Base-by-base conservation (phyloP, 345 rosid genomes). In the Brassica incana region DNA sequence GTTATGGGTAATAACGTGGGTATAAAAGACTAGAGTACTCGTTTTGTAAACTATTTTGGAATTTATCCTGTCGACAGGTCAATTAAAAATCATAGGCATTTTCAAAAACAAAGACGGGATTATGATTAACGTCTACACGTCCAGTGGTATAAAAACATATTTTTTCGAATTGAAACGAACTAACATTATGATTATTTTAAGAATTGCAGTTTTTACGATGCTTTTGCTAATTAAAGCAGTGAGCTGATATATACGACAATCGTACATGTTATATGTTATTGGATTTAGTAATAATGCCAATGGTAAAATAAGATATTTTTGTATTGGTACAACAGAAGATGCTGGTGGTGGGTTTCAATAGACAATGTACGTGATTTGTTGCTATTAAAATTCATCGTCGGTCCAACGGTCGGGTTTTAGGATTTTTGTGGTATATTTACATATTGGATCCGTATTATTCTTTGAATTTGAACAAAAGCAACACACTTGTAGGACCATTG, bases 401-500 rank as follows among this genome's bases (percentile, higher is more conserved):
- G 65, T 63, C 66, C 67, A 78, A 65, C 72, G 77, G 81, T 78
- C 77, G 76, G 25, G 27, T 33, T 77, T 70, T 70, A 9, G 40
- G 2, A 25, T 50, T n/a, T 70, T 5, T 63, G 4, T 3, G 3
- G 38, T n/a, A 23, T 27, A 50, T 62, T 35, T 38, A 10, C 25
- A 75, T 60, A 60, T 76, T 20, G 33, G 15, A 1, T 27, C 25
- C 8, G 16, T 11, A 43, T 30, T 30, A 8, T 69, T 35, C n/a
- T 45, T 18, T 77, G 27, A 63, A 77, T 77, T 71, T 77, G 71
- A 77, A 77, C 59, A 38, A 52, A 77, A 50, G 76, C 76, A 77
- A 64, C 71, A 32, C 45, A 52, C 30, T 71, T 63, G 71, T n/a
- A n/a, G n/a, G 62, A 50, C n/a, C 7, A 62, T 30, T 69, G 64